Base-by-base conservation (phyloP, 441 rosid species). In the Bocquillonia castaneifolia region DNA sequence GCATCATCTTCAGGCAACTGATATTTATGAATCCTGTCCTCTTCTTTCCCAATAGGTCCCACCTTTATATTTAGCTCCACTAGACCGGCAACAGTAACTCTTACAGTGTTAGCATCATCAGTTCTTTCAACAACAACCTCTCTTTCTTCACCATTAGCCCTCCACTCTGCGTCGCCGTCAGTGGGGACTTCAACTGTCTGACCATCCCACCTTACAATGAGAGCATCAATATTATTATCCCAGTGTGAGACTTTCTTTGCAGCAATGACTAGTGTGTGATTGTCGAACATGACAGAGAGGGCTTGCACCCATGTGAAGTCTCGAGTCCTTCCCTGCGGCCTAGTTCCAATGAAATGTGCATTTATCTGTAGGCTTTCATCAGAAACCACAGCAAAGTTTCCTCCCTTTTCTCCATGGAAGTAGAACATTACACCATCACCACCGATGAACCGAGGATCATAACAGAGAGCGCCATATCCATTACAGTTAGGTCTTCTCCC, bases 231-330 rank as follows among this genome's bases (percentile, higher is more conserved):
- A 8, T 66, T 72, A 31, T 81, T 78, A 5, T 88, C 81, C 92
- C 96, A 92, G 10, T 66, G 64, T 0, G 84, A 34, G 62, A 88
- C 81, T 66, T 69, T 77, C 74, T 83, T 84, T 7, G 96, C 84
- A 2, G 88, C 88, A 47, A 92, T 66, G 65, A 81, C 81, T 7
- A 92, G 83, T 53, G 79, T 87, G 78, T 86, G 87, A 5, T 76
- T 70, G 45, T 90, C 88, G 36, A 92, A 90, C 86, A 90, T 84
- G 67, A 88, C 66, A 0, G 90, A 77, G 47, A 92, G 77, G 56
- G 95, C 92, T 70, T 92, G 92, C 63, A 92, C 92, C 97, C 95
- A 91, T 29, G 95, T 91, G 78, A 67, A 91, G 83, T 91, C 95
- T 3, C 97, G 85, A 12, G 85, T 81, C 76, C 95, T 73, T 51